Evolutionary conservation across 768 basidiomycete species (phyloP).

Genomic region (Lepiota subincarnata): DNA sequence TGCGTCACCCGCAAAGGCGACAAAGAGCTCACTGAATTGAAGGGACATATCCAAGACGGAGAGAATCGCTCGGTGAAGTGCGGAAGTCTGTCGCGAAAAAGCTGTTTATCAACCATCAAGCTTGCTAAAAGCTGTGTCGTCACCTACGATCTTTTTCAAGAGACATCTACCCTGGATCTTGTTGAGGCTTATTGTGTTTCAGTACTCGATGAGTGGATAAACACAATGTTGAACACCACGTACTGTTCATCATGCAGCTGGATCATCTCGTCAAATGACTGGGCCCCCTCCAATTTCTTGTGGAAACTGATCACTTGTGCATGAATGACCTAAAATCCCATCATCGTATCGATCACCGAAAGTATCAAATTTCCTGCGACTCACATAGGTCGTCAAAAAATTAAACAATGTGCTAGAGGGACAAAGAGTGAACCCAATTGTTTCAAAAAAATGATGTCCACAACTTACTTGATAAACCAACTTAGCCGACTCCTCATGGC

Average conservation of each 20-base stretch:
- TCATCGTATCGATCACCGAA: neutral
- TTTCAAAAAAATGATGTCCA: neutral
- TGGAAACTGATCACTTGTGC: slow-evolving; percentile 59
- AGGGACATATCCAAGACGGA: slow-evolving; percentile 72
- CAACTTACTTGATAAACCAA: slow-evolving; percentile 82
- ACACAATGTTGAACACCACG: slow-evolving; percentile 22
- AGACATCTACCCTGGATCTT: slow-evolving; percentile 61
- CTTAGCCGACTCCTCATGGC: slow-evolving; percentile 72
- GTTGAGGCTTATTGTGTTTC: slow-evolving; percentile 41
- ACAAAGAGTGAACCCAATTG: neutral
- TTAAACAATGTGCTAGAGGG: slow-evolving; percentile 52
- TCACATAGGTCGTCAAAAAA: slow-evolving; percentile 71
- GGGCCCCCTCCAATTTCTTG: slow-evolving; percentile 43
- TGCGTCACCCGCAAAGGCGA: slow-evolving; percentile 55
- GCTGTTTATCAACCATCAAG: neutral
- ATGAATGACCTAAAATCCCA: slow-evolving; percentile 56
- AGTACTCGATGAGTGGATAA: neutral
- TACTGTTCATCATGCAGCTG: slow-evolving; percentile 66
- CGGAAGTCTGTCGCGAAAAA: slow-evolving; percentile 45
- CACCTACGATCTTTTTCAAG: slow-evolving; percentile 52
- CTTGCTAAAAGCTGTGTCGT: neutral
- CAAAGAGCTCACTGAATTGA: slow-evolving; percentile 63
- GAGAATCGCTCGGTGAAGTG: slow-evolving; percentile 61
- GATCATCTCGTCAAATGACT: slow-evolving; percentile 77
- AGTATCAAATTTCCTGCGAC: slow-evolving; percentile 17